phyloP scores from a whole-genome alignment of 176 grass and related monocot genomes.

The Chrysopogon serrulatus region DNA sequence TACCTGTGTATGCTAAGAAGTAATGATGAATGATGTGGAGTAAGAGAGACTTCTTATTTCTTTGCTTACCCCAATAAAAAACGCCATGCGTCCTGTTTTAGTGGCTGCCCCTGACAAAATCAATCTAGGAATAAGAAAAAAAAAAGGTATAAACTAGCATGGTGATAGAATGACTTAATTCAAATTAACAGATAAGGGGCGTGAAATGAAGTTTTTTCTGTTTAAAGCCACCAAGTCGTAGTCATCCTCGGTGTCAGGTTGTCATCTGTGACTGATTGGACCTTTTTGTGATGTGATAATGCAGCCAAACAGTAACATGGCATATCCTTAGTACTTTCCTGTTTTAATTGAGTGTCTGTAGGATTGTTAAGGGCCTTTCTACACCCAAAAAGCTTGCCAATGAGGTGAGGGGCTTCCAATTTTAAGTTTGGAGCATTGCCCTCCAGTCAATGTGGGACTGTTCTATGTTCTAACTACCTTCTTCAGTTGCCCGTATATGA shows the following conservation, averaged over 20 bases:
- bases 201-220: neutral
- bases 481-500: neutral
- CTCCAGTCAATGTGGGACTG: neutral
- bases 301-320: neutral
- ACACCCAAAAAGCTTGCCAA: neutral
- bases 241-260: neutral
- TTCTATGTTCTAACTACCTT: neutral
- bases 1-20: neutral
- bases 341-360: neutral
- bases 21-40: neutral
- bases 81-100: neutral
- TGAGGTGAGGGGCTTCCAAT: neutral
- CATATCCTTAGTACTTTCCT: neutral
- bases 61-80: neutral
- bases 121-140: neutral
- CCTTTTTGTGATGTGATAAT: no score
- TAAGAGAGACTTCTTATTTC: neutral
- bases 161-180: neutral
- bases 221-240: neutral
- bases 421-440: neutral
- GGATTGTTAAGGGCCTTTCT: neutral
- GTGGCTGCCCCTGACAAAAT: neutral
- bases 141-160: neutral
- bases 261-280: no score
- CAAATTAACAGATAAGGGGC: neutral